These are phyloP conservation scores for Termitomyces sp. DNA, from an alignment of 1,284 basidiomycete species.

Conservation along the genomic window DNA sequence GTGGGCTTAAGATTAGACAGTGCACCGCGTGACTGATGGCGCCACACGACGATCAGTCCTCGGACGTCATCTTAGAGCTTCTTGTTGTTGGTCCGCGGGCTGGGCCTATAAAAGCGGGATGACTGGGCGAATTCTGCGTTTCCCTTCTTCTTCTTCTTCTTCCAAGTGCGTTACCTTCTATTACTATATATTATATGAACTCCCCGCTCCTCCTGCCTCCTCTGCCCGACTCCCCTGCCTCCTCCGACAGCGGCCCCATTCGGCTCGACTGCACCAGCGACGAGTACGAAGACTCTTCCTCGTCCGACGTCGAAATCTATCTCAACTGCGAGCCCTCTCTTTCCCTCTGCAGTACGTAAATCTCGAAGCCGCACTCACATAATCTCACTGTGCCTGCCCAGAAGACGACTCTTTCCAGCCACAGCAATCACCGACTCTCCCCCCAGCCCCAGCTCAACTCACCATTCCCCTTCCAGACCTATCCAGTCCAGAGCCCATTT, in stretches of 20 bases:
- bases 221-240: background rate
- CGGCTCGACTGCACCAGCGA: slow-evolving; percentile 10
- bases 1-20: no score
- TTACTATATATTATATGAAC: background rate
- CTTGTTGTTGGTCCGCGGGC: no score
- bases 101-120: no score
- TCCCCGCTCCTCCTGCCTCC: background rate
- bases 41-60: no score
- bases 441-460: slow-evolving; percentile 23
- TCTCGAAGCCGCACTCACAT: no score
- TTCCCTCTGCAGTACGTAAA: background rate
- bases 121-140: no score
- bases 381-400: no score
- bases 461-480: slow-evolving; percentile 25
- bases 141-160: no score
- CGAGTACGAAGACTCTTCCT: slow-evolving; percentile 24
- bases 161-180: no score
- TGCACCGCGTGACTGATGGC: no score
- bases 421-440: slow-evolving; percentile 17
- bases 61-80: no score
- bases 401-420: background rate
- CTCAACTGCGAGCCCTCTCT: slow-evolving; percentile 18
- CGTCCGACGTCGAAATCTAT: slow-evolving; percentile 30
- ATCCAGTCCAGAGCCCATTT: background rate
- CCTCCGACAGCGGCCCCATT: slow-evolving; percentile 3